These are phyloP conservation scores for Passiflora organensis DNA, from an alignment of 345 rosid species.

Conservation along the genomic window DNA sequence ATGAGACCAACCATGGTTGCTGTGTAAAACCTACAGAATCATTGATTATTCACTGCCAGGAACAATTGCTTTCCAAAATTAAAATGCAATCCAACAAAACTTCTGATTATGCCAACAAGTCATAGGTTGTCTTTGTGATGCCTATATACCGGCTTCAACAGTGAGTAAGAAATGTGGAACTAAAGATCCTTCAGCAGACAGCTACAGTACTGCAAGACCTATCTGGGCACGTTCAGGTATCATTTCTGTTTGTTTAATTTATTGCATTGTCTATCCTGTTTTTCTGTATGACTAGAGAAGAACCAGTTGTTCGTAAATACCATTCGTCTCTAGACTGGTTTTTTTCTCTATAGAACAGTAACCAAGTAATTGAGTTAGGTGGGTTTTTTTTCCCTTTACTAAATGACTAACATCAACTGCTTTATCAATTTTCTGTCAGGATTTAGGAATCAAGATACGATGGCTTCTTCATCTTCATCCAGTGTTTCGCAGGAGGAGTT, in stretches of 20 bases:
- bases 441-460: background rate
- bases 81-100: constrained; percentile 9
- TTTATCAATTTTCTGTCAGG: constrained; percentile 7
- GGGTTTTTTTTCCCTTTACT: no score
- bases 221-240: background rate
- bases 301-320: no score
- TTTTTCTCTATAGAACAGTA: no score
- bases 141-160: constrained; percentile 15
- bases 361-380: no score
- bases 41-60: constrained; percentile 20
- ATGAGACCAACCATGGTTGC: constrained; percentile 11
- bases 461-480: background rate
- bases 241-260: background rate
- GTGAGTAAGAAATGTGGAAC: background rate
- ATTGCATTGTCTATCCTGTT: background rate
- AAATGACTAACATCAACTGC: background rate
- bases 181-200: background rate
- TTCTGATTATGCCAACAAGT: constrained; percentile 4
- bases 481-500: constrained; percentile 24
- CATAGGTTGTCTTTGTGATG: background rate
- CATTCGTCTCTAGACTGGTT: no score
- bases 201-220: background rate
- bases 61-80: background rate
- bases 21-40: constrained; percentile 4
- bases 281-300: no score